Base-by-base conservation (phyloP, 1,284 basidiomycete genomes). In the Ceratobasidium sp. region DNA sequence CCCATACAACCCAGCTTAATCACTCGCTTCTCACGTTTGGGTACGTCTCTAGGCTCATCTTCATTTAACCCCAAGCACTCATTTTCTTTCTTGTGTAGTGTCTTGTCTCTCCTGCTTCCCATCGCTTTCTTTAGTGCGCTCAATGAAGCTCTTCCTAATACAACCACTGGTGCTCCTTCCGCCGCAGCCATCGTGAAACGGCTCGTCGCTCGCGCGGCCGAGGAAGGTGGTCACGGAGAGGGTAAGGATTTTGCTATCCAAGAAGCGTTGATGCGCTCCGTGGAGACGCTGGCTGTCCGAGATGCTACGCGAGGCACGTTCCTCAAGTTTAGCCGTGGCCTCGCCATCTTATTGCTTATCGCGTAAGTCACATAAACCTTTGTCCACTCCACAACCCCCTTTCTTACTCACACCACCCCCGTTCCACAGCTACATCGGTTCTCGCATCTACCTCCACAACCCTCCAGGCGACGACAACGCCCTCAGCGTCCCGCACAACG, bases 391-490 rank as follows among this genome's bases (percentile, higher is more conserved):
- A n/a, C n/a, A n/a, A n/a, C n/a, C n/a, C n/a, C n/a, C n/a, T n/a
- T n/a, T n/a, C n/a, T n/a, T n/a, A n/a, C n/a, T n/a, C n/a, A n/a
- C n/a, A n/a, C n/a, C n/a, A n/a, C n/a, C n/a, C n/a, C 13, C 44
- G 4, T 40, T 2, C 1, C 23, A 2, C 59, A 77, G 78, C 13
- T 79, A 79, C 46, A 44, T 77, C 42, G 78, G 54, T 15, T 79
- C 78, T 17, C 74, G 78, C 5, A 54, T 79, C 50, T 79, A 77
- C 67, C 42, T 79, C n/a, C 78, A 79, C 68, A 79, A 79, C 59
- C 78, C 78, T 28, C 78, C 78, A 1, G 71, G 59, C 71, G 59
- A 61, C 20, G 65, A 74, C 13, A 62, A 64, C n/a, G n/a, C n/a
- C n/a, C n/a, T n/a, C n/a, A n/a, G n/a, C n/a, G n/a, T n/a, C n/a